These are phyloP conservation scores for Aspergillus udagawae DNA, from an alignment of 2,329 filamentous ascomycete species.

Conservation along the genomic window DNA sequence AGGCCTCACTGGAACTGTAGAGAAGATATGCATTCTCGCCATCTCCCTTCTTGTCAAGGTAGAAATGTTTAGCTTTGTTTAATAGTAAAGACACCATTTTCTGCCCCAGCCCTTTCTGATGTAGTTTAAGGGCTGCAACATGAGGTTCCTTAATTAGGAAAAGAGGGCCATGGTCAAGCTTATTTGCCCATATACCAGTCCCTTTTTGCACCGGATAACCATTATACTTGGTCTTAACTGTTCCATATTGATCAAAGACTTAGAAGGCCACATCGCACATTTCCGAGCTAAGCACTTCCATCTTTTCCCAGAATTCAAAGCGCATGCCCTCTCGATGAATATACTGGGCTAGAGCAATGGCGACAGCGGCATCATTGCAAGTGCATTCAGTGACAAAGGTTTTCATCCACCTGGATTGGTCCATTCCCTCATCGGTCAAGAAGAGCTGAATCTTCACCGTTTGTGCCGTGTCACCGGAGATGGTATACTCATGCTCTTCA, in stretches of 20 bases:
- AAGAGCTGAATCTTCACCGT: slow-evolving; percentile 15
- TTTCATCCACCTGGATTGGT: slow-evolving; percentile 6
- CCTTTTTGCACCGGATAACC: slow-evolving; percentile 26
- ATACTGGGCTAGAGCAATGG: slow-evolving; percentile 18
- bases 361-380: slow-evolving; percentile 15
- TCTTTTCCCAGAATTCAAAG: slow-evolving; percentile 29
- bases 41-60: neutral
- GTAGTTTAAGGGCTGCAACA: slow-evolving; percentile 18
- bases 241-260: slow-evolving; percentile 38
- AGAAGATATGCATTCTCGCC: neutral
- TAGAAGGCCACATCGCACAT: slow-evolving; percentile 29
- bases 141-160: slow-evolving; percentile 25
- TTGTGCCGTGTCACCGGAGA: slow-evolving; percentile 7
- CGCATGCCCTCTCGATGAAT: slow-evolving; percentile 21
- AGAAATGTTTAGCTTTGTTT: slow-evolving; percentile 15
- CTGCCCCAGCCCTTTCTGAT: slow-evolving; percentile 29
- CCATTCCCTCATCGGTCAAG: slow-evolving; percentile 7
- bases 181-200: slow-evolving; percentile 24
- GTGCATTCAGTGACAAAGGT: slow-evolving; percentile 16
- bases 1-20: slow-evolving; percentile 3
- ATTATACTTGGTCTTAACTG: slow-evolving; percentile 30
- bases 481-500: slow-evolving; percentile 16
- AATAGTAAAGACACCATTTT: slow-evolving; percentile 28
- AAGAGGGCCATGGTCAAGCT: slow-evolving; percentile 26
- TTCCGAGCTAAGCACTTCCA: slow-evolving; percentile 29